Evolutionary conservation across 129 eudicot genomes (phyloP).

Genomic region (Solidago caesia): DNA sequence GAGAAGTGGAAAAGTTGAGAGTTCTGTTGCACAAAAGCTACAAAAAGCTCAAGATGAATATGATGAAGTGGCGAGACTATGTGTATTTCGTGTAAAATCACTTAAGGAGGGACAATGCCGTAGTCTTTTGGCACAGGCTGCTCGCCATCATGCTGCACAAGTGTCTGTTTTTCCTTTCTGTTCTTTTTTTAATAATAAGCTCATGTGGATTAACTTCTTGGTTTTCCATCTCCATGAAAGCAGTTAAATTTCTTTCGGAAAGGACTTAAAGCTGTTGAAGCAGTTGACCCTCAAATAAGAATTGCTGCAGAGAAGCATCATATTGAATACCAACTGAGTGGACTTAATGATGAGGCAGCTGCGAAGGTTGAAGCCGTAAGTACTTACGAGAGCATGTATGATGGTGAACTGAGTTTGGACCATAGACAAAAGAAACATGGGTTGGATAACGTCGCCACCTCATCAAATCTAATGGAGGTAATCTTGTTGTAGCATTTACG

Average conservation of each 20-base stretch:
- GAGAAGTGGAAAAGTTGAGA: not conserved
- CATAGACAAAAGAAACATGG: constrained; percentile 50
- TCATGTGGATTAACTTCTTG: not conserved
- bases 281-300: constrained; percentile 60
- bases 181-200: not conserved
- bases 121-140: constrained; percentile 89
- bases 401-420: constrained; percentile 70
- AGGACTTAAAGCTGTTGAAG: constrained; percentile 72
- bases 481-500: not conserved
- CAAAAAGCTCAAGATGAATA: not conserved
- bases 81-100: constrained; percentile 47
- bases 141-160: constrained; percentile 96
- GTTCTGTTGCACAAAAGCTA: not conserved
- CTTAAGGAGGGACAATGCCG: constrained; percentile 82
- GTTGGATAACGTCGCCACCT: constrained; percentile 37
- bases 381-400: constrained; percentile 45
- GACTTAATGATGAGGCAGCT: constrained; percentile 41
- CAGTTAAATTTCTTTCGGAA: constrained; percentile 80
- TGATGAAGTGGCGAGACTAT: not conserved
- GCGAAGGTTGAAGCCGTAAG: constrained; percentile 42
- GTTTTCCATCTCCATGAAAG: constrained; percentile 16
- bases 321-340: constrained; percentile 64
- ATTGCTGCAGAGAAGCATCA: constrained; percentile 61
- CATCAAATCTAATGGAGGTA: constrained; percentile 65
- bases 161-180: constrained; percentile 25